Conservation (phyloP, 768 basidiomycete genomes). For the Boletus rufocinnamomeus region DNA sequence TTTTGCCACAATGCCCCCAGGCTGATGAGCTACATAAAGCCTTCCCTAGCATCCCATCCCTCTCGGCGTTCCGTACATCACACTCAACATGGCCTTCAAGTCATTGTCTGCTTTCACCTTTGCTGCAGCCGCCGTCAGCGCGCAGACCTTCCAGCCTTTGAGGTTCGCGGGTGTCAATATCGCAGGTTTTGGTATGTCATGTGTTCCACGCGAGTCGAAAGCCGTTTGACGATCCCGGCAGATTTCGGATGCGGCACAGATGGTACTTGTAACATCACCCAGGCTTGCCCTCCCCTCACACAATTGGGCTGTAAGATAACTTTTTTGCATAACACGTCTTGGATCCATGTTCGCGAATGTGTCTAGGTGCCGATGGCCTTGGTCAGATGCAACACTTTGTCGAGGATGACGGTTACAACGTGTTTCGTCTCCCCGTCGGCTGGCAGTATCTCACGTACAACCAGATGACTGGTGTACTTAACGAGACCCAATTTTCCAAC, state of each 20-base stretch:
- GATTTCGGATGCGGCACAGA: constrained; percentile 52
- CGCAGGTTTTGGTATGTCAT: constrained; percentile 44
- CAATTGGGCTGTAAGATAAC: constrained; percentile 42
- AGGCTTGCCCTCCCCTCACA: constrained; percentile 46
- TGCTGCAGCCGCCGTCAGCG: constrained; percentile 17
- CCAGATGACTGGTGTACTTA: constrained; percentile 41
- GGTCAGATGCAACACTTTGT: constrained; percentile 69
- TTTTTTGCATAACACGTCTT: not conserved
- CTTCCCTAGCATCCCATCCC: not conserved
- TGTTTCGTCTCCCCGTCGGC: constrained; percentile 60
- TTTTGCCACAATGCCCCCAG: constrained; percentile 4
- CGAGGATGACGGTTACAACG: constrained; percentile 52
- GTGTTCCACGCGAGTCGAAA: not conserved
- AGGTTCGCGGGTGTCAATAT: constrained; percentile 52
- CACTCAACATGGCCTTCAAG: constrained; percentile 21
- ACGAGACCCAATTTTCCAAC: constrained; percentile 45
- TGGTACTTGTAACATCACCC: constrained; percentile 42
- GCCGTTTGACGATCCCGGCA: constrained; percentile 3
- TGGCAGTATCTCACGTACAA: constrained; percentile 56
- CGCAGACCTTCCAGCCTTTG: constrained; percentile 27
- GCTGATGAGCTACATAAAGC: constrained; percentile 14
- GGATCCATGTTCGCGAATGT: not conserved
- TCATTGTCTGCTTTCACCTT: constrained; percentile 16
- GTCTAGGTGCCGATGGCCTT: constrained; percentile 14
- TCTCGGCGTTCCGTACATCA: not conserved